phyloP scores from a whole-genome alignment of 768 basidiomycete species.

The Amanita inopinata region DNA sequence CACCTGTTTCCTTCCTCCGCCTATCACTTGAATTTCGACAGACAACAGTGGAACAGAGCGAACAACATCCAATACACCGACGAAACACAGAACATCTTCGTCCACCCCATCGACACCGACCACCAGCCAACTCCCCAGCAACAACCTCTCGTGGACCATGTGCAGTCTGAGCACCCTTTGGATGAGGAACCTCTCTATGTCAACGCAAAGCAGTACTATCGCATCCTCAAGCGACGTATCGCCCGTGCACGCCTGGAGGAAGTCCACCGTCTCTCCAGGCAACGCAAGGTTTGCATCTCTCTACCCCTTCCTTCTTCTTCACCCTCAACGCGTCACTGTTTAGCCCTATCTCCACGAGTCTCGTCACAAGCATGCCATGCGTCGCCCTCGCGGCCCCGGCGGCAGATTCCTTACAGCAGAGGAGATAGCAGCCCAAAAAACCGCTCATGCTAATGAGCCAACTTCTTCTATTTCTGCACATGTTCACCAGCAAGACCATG shows the following conservation, averaged over 20 bases:
- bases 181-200: constrained; percentile 99
- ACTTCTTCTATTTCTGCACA: constrained; percentile 21
- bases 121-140: background rate
- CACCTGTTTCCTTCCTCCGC: constrained; percentile 42
- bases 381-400: constrained; percentile 91
- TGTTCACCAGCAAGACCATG: constrained; percentile 23
- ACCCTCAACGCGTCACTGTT: constrained; percentile 7
- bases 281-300: constrained; percentile 68
- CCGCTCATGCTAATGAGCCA: constrained; percentile 25
- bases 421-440: constrained; percentile 81
- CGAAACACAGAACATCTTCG: constrained; percentile 15
- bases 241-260: constrained; percentile 90
- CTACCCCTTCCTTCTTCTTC: constrained; percentile 1
- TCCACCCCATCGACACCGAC: constrained; percentile 5
- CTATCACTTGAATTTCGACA: constrained; percentile 29
- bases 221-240: constrained; percentile 91
- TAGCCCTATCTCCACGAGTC: constrained; percentile 98
- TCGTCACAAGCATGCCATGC: constrained; percentile 96
- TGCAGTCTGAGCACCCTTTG: constrained; percentile 29
- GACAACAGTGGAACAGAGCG: constrained; percentile 6
- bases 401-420: constrained; percentile 96
- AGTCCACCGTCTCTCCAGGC: constrained; percentile 82
- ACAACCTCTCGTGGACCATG: constrained; percentile 14
- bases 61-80: constrained; percentile 1
- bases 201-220: constrained; percentile 98